Evolutionary conservation across 768 basidiomycete genomes (phyloP).

Genomic region (Paxillus rubicundulus): DNA sequence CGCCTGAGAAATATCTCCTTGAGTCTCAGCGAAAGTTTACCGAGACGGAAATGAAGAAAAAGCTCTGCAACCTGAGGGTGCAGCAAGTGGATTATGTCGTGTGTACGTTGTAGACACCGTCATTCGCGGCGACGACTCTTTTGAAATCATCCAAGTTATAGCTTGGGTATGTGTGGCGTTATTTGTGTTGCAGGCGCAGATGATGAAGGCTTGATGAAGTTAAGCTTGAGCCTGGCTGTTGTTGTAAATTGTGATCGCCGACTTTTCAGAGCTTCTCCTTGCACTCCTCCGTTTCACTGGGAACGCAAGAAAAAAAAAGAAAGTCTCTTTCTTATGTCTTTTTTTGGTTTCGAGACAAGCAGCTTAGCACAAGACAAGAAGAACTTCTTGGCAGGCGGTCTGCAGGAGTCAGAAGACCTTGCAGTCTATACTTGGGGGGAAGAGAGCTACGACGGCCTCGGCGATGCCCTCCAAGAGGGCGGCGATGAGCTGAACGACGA

Average conservation of each 20-base stretch:
- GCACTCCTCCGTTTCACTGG: conserved; percentile 14
- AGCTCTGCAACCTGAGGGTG: too few species aligned
- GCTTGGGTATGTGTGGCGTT: conserved; percentile 21
- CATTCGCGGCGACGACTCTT: too few species aligned
- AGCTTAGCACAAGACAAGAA: conserved; percentile 65
- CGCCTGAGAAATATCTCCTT: not conserved
- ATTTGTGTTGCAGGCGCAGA: conserved; percentile 15
- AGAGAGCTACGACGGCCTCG: conserved; percentile 86
- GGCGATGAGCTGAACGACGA: conserved; percentile 95
- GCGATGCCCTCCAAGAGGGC: conserved; percentile 82
- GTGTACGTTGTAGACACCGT: too few species aligned
- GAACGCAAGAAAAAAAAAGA: conserved; percentile 16
- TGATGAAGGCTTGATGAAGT: not conserved
- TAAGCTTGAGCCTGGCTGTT: not conserved
- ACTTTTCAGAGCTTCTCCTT: conserved; percentile 9
- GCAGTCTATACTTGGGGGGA: conserved; percentile 93
- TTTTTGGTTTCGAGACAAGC: conserved; percentile 72
- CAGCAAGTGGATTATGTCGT: too few species aligned
- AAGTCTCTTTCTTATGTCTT: conserved; percentile 54
- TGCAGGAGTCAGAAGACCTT: conserved; percentile 71
- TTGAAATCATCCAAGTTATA: too few species aligned
- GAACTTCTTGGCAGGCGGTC: conserved; percentile 46
- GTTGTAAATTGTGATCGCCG: conserved; percentile 16
- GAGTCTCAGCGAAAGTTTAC: too few species aligned
- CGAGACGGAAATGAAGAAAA: conserved; percentile 8